Base-by-base conservation (phyloP, 2,329 filamentous ascomycete species). In the Macroventuria anomochaeta region DNA sequence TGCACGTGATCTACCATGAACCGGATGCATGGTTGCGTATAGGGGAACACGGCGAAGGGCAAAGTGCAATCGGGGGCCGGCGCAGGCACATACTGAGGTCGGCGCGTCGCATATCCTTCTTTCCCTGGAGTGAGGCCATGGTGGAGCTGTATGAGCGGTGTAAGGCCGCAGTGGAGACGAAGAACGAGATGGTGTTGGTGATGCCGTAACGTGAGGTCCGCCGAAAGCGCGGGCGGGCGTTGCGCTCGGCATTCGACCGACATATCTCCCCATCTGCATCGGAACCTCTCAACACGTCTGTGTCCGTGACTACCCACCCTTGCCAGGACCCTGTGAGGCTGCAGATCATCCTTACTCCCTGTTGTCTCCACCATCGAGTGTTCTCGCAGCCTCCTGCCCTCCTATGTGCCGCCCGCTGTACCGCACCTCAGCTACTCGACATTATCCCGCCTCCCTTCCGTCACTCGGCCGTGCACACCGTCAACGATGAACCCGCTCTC, bases 101-200 rank as follows among this genome's bases (percentile, higher is more conserved):
- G 55, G 81, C 76, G 69, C 89, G 82, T 58, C 88, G 85, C 87
- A 91, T 89, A 72, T 92, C 88, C 76, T 90, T 90, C 75, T 85
- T 54, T 44, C 51, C 51, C 38, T 54, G 51, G 29, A 54, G 88
- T 49, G 83, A 80, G 44, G 87, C 79, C 87, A 91, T 90, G 42
- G 61, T 75, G 63, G 51, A 46, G 47, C 13, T 28, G 47, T 37
- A 49, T 56, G 44, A 60, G 63, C 41, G 48, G 61, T 57, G 53
- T 36, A 44, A 47, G 61, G 36, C 57, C 41, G 53, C 38, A n/a
- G 53, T 48, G 48, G 59, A 55, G 59, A 65, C 54, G 53, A 56
- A 47, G 46, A 40, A 38, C 29, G 33, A 51, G 54, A 51, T 58
- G 53, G 43, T 51, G 57, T 25, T 58, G 54, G 38, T 36, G 51